Evolutionary conservation across 768 basidiomycete genomes (phyloP).

Genomic region (Fomitopsis serialis): DNA sequence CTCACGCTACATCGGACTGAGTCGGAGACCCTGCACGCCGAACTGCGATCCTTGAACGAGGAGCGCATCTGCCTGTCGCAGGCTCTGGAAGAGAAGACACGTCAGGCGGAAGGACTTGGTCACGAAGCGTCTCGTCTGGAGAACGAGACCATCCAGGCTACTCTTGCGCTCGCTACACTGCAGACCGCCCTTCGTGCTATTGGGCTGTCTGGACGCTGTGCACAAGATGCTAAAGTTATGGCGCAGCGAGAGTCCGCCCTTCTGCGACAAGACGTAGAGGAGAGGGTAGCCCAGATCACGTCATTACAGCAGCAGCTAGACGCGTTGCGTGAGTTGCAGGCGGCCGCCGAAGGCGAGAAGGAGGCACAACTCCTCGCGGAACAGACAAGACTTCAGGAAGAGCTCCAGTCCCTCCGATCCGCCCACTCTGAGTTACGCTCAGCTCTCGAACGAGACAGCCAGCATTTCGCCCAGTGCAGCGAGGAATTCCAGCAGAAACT

Average conservation of each 20-base stretch:
- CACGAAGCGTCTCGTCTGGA: background rate
- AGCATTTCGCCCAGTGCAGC: conserved; percentile 5
- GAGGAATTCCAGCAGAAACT: conserved; percentile 15
- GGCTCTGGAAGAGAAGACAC: conserved; percentile 1
- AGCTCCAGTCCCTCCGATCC: conserved; percentile 10
- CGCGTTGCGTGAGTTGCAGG: conserved; percentile 1
- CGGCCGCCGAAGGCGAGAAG: conserved; percentile 5
- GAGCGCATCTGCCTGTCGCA: conserved; percentile 4
- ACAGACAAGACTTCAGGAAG: conserved; percentile 1
- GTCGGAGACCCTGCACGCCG: background rate
- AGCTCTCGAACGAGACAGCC: conserved; percentile 4
- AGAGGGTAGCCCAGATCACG: background rate
- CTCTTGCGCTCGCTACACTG: conserved; percentile 1
- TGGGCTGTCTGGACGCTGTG: background rate
- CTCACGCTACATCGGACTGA: background rate
- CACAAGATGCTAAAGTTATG: conserved; percentile 5
- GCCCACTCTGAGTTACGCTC: conserved; percentile 12
- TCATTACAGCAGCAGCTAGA: conserved; percentile 9
- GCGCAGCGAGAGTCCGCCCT: conserved; percentile 4
- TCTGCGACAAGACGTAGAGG: background rate
- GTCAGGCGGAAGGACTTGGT: background rate
- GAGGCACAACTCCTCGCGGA: conserved; percentile 1
- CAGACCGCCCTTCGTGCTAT: conserved; percentile 7
- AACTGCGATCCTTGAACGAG: background rate
- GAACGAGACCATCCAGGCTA: background rate